phyloP scores from a whole-genome alignment of 1,284 basidiomycete genomes.

The Ceratorhiza oryzae-sativae region DNA sequence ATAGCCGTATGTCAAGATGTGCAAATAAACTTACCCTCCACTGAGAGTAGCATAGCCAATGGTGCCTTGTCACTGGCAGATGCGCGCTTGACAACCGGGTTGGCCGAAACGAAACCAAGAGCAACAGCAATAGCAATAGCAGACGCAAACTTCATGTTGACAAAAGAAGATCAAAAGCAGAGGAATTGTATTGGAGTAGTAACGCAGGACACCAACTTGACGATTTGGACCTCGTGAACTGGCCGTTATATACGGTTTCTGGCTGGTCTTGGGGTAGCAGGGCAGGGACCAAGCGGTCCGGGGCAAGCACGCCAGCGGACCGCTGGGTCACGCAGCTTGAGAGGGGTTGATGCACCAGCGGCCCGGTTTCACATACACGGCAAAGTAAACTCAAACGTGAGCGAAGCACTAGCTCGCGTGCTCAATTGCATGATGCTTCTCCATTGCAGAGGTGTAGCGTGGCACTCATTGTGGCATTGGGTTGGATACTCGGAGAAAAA shows the following conservation, averaged over 20 bases:
- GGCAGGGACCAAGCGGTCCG: not conserved
- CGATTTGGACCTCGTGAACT: not conserved
- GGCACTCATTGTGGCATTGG: not conserved
- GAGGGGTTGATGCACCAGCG: slow-evolving; percentile 1
- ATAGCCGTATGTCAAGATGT: too few species aligned
- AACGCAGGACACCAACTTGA: slow-evolving; percentile 1
- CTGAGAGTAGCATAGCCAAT: slow-evolving; percentile 35
- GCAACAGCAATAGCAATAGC: slow-evolving; percentile 9
- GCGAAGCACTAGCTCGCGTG: slow-evolving; percentile 13
- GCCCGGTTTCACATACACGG: not conserved
- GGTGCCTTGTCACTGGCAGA: slow-evolving; percentile 18
- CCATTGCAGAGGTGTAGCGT: not conserved
- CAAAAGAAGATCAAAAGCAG: slow-evolving; percentile 6
- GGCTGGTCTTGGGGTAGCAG: not conserved
- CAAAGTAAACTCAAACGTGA: not conserved
- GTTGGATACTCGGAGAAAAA: slow-evolving; percentile 15
- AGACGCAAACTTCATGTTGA: slow-evolving; percentile 34
- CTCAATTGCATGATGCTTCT: not conserved
- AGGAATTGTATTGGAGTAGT: not conserved
- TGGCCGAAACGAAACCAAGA: slow-evolving; percentile 26
- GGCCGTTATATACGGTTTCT: not conserved
- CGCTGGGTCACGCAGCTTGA: not conserved
- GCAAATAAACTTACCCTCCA: slow-evolving; percentile 17
- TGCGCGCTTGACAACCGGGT: slow-evolving; percentile 30
- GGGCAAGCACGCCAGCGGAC: slow-evolving; percentile 20